A percentile compares a stretch with the other conserved stretches of the same genome.
Evolutionary conservation across 2,329 filamentous ascomycete genomes (phyloP).

Genomic region (Penicillium hesseltinei): DNA sequence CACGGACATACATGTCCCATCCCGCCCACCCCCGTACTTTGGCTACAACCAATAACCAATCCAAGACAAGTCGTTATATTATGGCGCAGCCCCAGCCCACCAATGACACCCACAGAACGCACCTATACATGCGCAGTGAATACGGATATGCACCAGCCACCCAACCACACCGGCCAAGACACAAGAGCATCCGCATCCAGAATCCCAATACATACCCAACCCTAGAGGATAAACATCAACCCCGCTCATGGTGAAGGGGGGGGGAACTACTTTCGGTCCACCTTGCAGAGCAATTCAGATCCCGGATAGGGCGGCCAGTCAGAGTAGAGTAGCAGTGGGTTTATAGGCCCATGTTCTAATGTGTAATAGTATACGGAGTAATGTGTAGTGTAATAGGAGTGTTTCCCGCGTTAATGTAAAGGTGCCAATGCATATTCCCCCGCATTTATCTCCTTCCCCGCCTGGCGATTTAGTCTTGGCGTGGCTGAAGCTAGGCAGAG

Average conservation of each 20-base stretch:
- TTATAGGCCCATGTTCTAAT: not conserved
- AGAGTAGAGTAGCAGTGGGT: not conserved
- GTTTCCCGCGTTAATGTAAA: no score
- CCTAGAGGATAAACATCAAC: not conserved
- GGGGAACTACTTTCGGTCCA: not conserved
- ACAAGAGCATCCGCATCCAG: not conserved
- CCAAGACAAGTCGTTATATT: not conserved
- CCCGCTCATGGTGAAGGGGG: not conserved
- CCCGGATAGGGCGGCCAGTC: not conserved
- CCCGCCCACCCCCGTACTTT: not conserved
- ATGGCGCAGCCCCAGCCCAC: not conserved
- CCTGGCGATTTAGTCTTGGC: not conserved
- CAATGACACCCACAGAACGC: not conserved
- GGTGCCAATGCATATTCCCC: not conserved
- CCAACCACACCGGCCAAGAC: not conserved
- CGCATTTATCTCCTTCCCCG: slow-evolving; percentile 4
- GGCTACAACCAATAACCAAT: not conserved
- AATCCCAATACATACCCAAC: not conserved
- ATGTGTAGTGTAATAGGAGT: not conserved
- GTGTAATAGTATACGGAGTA: not conserved
- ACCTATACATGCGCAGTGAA: not conserved
- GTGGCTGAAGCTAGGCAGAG: not conserved
- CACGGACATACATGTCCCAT: not conserved
- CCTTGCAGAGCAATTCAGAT: not conserved
- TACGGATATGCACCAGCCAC: not conserved